A percentile compares a stretch with the other conserved stretches of the same genome.
These are phyloP conservation scores for Lachancea thermotolerans DNA, from an alignment of 805 yeast species.

Conservation along the genomic window DNA sequence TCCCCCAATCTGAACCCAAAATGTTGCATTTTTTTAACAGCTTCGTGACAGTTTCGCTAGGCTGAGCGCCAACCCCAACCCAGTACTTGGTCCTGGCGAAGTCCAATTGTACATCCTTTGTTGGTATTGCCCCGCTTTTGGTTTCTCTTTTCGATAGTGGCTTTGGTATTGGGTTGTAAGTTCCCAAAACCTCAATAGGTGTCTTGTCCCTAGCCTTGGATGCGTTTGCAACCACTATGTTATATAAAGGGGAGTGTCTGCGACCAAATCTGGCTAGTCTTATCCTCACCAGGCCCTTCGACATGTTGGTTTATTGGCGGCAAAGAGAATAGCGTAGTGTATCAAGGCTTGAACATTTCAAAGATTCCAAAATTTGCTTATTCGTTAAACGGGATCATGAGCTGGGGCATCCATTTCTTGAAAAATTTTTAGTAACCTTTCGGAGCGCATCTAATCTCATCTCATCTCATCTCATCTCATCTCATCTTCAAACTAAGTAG, in stretches of 20 bases:
- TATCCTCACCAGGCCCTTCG: conserved; percentile 68
- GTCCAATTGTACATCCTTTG: conserved; percentile 77
- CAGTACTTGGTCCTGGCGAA: conserved; percentile 89
- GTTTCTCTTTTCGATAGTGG: conserved; percentile 54
- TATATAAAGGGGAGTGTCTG: conserved; percentile 77
- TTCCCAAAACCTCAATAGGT: conserved; percentile 93
- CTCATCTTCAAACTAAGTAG: not conserved
- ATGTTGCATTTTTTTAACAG: conserved; percentile 75
- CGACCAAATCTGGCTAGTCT: conserved; percentile 92
- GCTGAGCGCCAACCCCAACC: conserved; percentile 97
- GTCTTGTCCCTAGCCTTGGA: conserved; percentile 73
- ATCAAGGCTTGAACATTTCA: no score
- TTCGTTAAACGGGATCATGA: not conserved
- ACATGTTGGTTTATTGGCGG: conserved; percentile 13
- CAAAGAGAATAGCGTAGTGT: no score
- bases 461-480: conserved; percentile 26
- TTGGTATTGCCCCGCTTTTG: conserved; percentile 50
- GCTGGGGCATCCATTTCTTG: not conserved
- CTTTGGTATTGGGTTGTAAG: conserved; percentile 78
- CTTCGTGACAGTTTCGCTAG: conserved; percentile 72
- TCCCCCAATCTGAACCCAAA: conserved; percentile 26
- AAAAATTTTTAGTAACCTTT: conserved; percentile 2
- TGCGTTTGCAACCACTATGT: conserved; percentile 80
- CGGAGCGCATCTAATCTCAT: conserved; percentile 12
- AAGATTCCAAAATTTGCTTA: not conserved